phyloP scores from a whole-genome alignment of 257 asterid species.

The Coffea canephora region DNA sequence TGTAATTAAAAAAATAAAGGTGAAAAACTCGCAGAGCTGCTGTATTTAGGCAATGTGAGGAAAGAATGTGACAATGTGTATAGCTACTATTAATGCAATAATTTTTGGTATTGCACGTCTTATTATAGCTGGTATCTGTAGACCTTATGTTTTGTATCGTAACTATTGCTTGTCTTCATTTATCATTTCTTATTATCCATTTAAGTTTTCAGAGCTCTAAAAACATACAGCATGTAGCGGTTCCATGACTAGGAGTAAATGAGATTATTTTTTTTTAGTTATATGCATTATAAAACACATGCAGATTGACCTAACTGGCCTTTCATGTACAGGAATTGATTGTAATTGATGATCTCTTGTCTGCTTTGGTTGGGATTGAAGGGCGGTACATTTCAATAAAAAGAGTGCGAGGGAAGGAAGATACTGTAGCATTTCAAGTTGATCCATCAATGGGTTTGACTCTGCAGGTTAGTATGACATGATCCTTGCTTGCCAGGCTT shows the following conservation, averaged over 20 bases:
- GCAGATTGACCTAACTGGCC: neutral
- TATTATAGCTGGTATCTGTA: neutral
- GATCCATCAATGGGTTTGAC: conserved; percentile 96
- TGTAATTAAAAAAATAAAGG: too few species aligned
- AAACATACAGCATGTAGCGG: neutral
- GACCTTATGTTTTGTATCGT: neutral
- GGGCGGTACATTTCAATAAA: conserved; percentile 78
- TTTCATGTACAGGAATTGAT: conserved; percentile 70
- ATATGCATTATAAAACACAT: neutral
- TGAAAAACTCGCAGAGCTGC: too few species aligned
- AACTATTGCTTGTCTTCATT: neutral
- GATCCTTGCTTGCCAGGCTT: conserved; percentile 7
- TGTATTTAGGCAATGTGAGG: too few species aligned
- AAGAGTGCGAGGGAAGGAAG: conserved; percentile 58
- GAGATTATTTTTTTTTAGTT: neutral
- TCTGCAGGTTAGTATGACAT: conserved; percentile 63
- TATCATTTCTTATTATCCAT: neutral
- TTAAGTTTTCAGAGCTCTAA: neutral
- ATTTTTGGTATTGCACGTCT: neutral
- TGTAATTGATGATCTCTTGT: conserved; percentile 81
- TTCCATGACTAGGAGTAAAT: neutral
- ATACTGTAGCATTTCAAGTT: conserved; percentile 53
- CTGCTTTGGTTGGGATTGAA: conserved; percentile 83
- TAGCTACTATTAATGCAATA: neutral
- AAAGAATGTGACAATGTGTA: neutral